Percentiles rank a stretch among this genome's conserved stretches.
Conservation (phyloP, 108 stramenopile genomes). For the Discostella pseudostelligera region DNA sequence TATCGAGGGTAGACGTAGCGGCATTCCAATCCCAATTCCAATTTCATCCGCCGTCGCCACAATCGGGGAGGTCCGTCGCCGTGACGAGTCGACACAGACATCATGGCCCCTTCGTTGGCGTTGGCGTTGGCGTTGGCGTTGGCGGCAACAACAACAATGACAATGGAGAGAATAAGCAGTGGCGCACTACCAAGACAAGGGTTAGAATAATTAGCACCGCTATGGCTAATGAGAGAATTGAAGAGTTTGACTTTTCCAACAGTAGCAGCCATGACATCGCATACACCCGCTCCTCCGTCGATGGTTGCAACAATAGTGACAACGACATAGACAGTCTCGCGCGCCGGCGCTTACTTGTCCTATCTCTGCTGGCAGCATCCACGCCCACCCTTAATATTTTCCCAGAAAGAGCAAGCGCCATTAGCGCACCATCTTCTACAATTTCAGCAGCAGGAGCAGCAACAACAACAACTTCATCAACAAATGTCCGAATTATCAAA, state of each 20-base stretch:
- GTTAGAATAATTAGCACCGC: too few species aligned
- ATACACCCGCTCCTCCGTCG: background rate
- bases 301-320: background rate
- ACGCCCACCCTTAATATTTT: constrained; percentile 4
- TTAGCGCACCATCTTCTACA: background rate
- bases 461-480: constrained; percentile 1
- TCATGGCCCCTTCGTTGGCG: constrained; percentile 1
- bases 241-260: too few species aligned
- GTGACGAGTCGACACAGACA: too few species aligned
- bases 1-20: too few species aligned
- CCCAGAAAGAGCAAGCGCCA: constrained; percentile 2
- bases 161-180: background rate
- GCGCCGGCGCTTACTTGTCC: constrained; percentile 50
- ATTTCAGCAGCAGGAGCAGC: background rate
- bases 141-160: background rate
- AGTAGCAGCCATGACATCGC: too few species aligned
- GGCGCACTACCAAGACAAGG: too few species aligned
- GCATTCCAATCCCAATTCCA: too few species aligned
- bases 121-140: background rate
- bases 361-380: constrained; percentile 53
- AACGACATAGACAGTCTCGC: constrained; percentile 26
- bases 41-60: too few species aligned
- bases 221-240: too few species aligned
- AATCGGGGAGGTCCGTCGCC: too few species aligned
- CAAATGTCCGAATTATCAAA: constrained; percentile 57